These are phyloP conservation scores for Suhomyces coccinellae DNA, from an alignment of 1,139 yeast genomes.

Conservation along the genomic window DNA sequence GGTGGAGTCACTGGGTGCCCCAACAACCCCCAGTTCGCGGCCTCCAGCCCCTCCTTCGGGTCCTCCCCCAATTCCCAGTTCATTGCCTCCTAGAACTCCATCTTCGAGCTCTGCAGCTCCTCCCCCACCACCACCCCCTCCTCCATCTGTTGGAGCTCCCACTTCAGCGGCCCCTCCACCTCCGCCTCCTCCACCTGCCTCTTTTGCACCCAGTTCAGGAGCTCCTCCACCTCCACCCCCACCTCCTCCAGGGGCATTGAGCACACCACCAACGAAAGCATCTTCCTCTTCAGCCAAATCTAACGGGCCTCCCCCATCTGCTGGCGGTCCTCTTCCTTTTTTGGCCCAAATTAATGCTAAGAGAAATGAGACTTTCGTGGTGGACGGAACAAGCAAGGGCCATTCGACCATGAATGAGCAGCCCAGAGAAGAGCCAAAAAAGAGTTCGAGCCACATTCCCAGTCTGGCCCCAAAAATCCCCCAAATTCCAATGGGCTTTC, in stretches of 20 bases:
- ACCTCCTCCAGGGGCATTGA: background rate
- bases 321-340: slow-evolving; percentile 40
- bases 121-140: slow-evolving; percentile 14
- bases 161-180: slow-evolving; percentile 21
- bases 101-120: slow-evolving; percentile 8
- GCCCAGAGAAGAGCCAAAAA: slow-evolving; percentile 5
- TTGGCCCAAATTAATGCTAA: slow-evolving; percentile 44
- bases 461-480: slow-evolving; percentile 15
- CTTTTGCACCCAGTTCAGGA: slow-evolving; percentile 4
- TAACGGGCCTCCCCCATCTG: slow-evolving; percentile 14
- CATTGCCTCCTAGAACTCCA: slow-evolving; percentile 10
- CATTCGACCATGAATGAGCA: slow-evolving; percentile 15
- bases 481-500: slow-evolving; percentile 10
- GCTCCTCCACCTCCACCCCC: slow-evolving; percentile 10
- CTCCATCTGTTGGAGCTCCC: slow-evolving; percentile 15
- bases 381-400: slow-evolving; percentile 28
- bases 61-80: slow-evolving; percentile 6
- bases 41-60: slow-evolving; percentile 13
- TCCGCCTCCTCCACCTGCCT: slow-evolving; percentile 19
- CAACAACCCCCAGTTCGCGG: background rate
- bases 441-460: slow-evolving; percentile 8
- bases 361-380: slow-evolving; percentile 38
- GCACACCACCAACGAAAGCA: background rate
- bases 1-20: slow-evolving; percentile 25
- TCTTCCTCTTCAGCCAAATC: background rate